Evolutionary conservation across 192 early-diverging fungal species (phyloP), one percentile per base, ranked within the genome.

Genomic region (Backusella mclennaniae): DNA sequence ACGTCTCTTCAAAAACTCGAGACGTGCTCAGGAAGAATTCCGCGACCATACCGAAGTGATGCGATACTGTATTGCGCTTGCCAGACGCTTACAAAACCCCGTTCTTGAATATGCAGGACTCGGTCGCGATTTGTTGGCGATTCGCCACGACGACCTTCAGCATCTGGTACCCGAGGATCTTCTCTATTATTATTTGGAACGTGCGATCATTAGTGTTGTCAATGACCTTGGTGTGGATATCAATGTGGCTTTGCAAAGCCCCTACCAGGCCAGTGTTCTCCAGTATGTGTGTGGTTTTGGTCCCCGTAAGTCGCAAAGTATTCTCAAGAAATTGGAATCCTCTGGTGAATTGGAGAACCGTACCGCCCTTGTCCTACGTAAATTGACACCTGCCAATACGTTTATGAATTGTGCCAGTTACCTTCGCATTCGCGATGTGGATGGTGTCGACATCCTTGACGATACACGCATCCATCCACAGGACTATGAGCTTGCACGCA

Each of bases 381-480:
- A 88, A 52, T 75, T 96, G 70, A 84, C 90, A 82, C 85, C 93
- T 9, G 84, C 86, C 75, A 84, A 83, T 29, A 92, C 98, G 38
- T 99, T 96, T 81, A 92, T 96, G 87, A 99, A 99, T 83, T 95
- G 95, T 78, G 92, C 93, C 12, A 92, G 93, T 71, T 99, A 98
- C 84, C 81, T 99, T 67, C 92, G 94, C 41, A 92, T 99, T 53
- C 90, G 90, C 17, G 87, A 87, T 63, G 74, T 84, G 7, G 84
- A 84, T n/a, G 81, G 86, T 52, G 80, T 77, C 3, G 97, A 98
- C 79, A 86, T 95, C 35, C 85, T 99, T 39, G 98, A 99, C 83
- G 92, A 94, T 70, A 99, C 96, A 36, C 90, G 96, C 46, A 94
- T 99, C 66, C 98, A 98, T 80, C 95, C 95, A 6, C 92, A 97